phyloP scores from a whole-genome alignment of 306 rosid species.

The Elaeagnus macrophylla region DNA sequence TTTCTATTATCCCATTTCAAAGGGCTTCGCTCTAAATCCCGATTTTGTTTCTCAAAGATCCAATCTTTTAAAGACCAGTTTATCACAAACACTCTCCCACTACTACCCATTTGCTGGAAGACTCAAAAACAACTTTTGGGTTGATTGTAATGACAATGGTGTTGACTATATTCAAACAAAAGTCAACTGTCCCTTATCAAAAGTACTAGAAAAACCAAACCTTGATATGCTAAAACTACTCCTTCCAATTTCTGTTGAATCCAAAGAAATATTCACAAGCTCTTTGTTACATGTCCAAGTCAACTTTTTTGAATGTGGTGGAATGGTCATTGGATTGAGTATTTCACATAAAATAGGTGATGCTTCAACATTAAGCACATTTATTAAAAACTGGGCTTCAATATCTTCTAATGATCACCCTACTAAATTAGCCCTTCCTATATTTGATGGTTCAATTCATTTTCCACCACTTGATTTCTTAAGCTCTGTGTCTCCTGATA shows the following conservation, averaged over 20 bases:
- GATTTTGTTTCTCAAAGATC: not conserved
- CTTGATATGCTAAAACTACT: constrained; percentile 4
- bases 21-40: not conserved
- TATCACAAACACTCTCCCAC: constrained; percentile 14
- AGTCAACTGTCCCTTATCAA: not conserved
- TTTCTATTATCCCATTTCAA: not conserved
- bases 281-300: not conserved
- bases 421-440: not conserved
- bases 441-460: constrained; percentile 19
- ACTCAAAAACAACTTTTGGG: not conserved
- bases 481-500: not conserved
- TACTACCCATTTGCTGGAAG: constrained; percentile 15
- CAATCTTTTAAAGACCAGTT: not conserved
- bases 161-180: constrained; percentile 9
- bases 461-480: constrained; percentile 18
- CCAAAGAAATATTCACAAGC: not conserved
- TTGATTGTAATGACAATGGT: constrained; percentile 16
- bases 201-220: constrained; percentile 3
- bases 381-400: constrained; percentile 14
- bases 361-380: not conserved
- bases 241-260: constrained; percentile 6
- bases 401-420: not conserved
- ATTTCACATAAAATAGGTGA: constrained; percentile 16
- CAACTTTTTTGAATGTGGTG: constrained; percentile 18
- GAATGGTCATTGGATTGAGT: constrained; percentile 5